Conservation (phyloP, 192 early-diverging fungal species). For the Rhizophagus clarus region DNA sequence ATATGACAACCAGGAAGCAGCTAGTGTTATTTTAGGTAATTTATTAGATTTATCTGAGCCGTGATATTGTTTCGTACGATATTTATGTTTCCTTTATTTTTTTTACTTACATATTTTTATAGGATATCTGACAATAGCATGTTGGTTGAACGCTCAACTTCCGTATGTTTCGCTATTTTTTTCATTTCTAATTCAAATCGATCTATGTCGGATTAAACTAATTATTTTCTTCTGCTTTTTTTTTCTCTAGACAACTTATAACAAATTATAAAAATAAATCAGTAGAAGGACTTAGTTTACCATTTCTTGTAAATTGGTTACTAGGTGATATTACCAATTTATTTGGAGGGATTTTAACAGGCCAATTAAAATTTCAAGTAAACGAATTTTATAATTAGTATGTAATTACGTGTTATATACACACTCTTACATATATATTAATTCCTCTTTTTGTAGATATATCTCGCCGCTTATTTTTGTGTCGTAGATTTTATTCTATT, state of each 20-base stretch:
- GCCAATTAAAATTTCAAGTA: slow-evolving; percentile 79
- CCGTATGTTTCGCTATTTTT: slow-evolving; percentile 53
- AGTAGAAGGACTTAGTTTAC: slow-evolving; percentile 50
- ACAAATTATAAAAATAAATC: slow-evolving; percentile 47
- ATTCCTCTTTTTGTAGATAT: slow-evolving; percentile 38
- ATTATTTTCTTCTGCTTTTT: not conserved
- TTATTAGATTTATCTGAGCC: not conserved
- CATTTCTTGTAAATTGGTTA: slow-evolving; percentile 67
- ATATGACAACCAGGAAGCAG: slow-evolving; percentile 41
- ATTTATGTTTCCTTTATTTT: not conserved
- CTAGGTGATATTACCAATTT: slow-evolving; percentile 70
- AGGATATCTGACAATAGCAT: slow-evolving; percentile 65
- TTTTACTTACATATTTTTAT: not conserved
- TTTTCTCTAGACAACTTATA: slow-evolving; percentile 43
- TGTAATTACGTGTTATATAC: no score
- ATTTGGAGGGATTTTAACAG: slow-evolving; percentile 67
- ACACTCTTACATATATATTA: not conserved
- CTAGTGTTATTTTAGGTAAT: slow-evolving; percentile 44
- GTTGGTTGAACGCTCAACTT: slow-evolving; percentile 74
- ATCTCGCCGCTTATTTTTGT: slow-evolving; percentile 55
- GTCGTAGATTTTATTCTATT: slow-evolving; percentile 43
- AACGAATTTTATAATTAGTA: slow-evolving; percentile 24
- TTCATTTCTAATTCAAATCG: not conserved
- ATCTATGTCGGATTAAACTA: not conserved
- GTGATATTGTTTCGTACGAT: not conserved